Conservation (phyloP, 2,329 filamentous ascomycete species). For the Colletotrichum phormii region DNA sequence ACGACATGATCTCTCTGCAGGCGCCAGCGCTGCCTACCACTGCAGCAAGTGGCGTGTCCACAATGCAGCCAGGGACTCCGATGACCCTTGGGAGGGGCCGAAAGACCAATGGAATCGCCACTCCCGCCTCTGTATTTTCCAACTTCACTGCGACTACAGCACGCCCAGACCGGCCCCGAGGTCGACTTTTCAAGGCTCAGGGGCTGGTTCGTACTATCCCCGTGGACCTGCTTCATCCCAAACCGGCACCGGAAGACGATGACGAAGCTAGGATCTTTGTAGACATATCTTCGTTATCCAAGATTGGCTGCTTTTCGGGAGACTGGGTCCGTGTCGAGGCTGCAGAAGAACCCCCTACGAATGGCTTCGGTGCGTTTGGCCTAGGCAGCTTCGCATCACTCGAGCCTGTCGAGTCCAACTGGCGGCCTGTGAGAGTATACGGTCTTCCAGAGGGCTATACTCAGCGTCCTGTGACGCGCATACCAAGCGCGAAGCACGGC, state of each 20-base stretch:
- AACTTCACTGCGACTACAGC: slow-evolving; percentile 88
- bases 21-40: slow-evolving; percentile 83
- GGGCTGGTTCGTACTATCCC: slow-evolving; percentile 79
- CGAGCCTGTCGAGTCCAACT: slow-evolving; percentile 71
- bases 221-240: slow-evolving; percentile 85
- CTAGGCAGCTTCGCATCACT: slow-evolving; percentile 72
- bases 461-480: slow-evolving; percentile 69
- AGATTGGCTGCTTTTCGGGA: slow-evolving; percentile 95
- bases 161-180: slow-evolving; percentile 76
- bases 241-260: slow-evolving; percentile 81
- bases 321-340: slow-evolving; percentile 93
- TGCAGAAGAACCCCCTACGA: slow-evolving; percentile 77
- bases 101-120: slow-evolving; percentile 78
- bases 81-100: slow-evolving; percentile 76
- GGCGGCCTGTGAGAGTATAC: slow-evolving; percentile 89
- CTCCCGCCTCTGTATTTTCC: slow-evolving; percentile 90
- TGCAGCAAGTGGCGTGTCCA: slow-evolving; percentile 82
- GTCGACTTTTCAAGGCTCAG: slow-evolving; percentile 86
- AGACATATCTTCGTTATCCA: slow-evolving; percentile 85
- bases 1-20: slow-evolving; percentile 92
- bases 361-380: slow-evolving; percentile 74
- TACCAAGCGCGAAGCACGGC: slow-evolving; percentile 65
- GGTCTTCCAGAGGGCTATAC: slow-evolving; percentile 84
- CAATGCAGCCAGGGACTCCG: slow-evolving; percentile 84
- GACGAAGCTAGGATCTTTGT: slow-evolving; percentile 92